Percentiles rank a stretch among this genome's conserved stretches.
Conservation (phyloP, 805 yeast genomes). For the Candida koratica region DNA sequence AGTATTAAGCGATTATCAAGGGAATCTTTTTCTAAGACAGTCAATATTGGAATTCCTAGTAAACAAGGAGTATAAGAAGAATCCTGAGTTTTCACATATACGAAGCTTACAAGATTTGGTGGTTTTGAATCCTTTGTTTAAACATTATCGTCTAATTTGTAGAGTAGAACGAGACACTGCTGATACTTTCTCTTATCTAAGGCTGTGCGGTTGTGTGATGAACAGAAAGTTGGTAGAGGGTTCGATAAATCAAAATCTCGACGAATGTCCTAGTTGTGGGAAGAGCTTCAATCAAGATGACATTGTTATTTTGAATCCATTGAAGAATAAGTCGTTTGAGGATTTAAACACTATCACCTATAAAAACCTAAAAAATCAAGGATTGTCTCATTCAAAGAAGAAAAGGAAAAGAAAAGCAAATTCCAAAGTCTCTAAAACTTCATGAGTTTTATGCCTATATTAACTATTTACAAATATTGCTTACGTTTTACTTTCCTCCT, state of each 20-base stretch:
- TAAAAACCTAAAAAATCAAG: conserved; percentile 9
- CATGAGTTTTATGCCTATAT: conserved; percentile 1
- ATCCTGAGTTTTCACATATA: conserved; percentile 20
- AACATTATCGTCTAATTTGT: conserved; percentile 22
- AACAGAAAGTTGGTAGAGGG: conserved; percentile 22
- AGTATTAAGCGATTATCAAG: conserved; percentile 65
- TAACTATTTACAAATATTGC: neutral
- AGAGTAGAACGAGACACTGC: conserved; percentile 23
- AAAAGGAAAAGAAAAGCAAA: conserved; percentile 5
- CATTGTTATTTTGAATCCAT: conserved; percentile 31
- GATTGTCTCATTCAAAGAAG: conserved; percentile 25
- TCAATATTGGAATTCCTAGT: conserved; percentile 55
- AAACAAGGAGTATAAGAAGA: conserved; percentile 22
- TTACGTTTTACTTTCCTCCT: neutral
- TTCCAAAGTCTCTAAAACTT: too few species aligned
- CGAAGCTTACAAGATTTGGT: conserved; percentile 24
- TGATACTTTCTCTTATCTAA: conserved; percentile 25
- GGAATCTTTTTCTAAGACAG: conserved; percentile 62
- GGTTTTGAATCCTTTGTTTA: conserved; percentile 23
- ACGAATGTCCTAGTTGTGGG: conserved; percentile 32
- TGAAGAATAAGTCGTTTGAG: conserved; percentile 9
- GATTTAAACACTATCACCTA: conserved; percentile 13
- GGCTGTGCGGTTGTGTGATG: conserved; percentile 40
- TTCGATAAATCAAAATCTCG: conserved; percentile 11
- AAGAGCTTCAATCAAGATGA: conserved; percentile 23